Evolutionary conservation across 768 basidiomycete genomes (phyloP).

Genomic region (Termitomyces sp.): DNA sequence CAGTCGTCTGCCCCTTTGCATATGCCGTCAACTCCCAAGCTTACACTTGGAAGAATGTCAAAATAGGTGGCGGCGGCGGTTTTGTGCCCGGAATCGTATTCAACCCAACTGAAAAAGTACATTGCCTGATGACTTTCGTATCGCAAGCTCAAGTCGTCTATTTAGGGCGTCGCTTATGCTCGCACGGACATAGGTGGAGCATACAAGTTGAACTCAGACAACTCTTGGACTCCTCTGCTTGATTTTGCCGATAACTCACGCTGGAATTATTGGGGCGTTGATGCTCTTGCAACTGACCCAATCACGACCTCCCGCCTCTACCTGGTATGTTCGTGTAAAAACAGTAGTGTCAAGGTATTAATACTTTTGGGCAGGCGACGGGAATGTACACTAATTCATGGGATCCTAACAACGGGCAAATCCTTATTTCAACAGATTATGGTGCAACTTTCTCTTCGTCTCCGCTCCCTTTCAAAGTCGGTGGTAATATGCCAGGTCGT

Average conservation of each 20-base stretch:
- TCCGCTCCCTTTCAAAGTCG: conserved; percentile 57
- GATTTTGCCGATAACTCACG: conserved; percentile 43
- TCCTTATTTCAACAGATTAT: conserved; percentile 53
- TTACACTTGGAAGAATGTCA: conserved; percentile 63
- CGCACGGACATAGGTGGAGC: conserved; percentile 66
- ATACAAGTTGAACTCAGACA: conserved; percentile 55
- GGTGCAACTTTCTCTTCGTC: conserved; percentile 52
- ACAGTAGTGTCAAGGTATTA: neutral
- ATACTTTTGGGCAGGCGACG: conserved; percentile 30
- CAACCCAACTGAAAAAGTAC: conserved; percentile 46
- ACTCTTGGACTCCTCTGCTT: conserved; percentile 57
- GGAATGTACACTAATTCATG: conserved; percentile 61
- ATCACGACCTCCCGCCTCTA: conserved; percentile 51
- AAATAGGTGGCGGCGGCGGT: conserved; percentile 42
- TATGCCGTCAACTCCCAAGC: conserved; percentile 39
- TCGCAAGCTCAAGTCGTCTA: neutral
- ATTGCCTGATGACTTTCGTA: neutral
- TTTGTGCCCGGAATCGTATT: conserved; percentile 59
- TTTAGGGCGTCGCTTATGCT: conserved; percentile 54
- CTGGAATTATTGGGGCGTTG: conserved; percentile 60
- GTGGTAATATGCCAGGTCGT: conserved; percentile 67
- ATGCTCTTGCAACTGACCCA: conserved; percentile 60
- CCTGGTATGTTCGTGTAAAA: conserved; percentile 25
- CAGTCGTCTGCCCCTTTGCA: conserved; percentile 21
- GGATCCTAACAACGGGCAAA: conserved; percentile 60